A percentile compares a stretch with the other conserved stretches of the same genome.
phyloP scores from a whole-genome alignment of 2,329 filamentous ascomycete genomes.

The Aspergillus sp. region DNA sequence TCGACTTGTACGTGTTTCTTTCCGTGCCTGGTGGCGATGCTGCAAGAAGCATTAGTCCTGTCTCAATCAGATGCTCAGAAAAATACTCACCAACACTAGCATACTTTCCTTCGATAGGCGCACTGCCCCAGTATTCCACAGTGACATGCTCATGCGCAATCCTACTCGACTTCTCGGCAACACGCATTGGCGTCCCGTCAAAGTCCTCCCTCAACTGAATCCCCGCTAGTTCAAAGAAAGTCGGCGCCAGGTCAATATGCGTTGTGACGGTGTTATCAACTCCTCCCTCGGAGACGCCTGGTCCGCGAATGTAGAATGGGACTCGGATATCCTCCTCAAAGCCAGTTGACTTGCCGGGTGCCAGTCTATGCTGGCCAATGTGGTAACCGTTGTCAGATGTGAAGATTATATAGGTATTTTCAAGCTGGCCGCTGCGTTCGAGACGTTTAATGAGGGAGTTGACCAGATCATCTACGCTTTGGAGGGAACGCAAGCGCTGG shows the following conservation, averaged over 20 bases:
- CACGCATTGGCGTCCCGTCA: conserved; percentile 45
- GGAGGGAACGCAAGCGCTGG: conserved; percentile 37
- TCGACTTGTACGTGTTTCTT: conserved; percentile 29
- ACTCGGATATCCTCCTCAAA: conserved; percentile 51
- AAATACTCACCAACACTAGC: too few species aligned
- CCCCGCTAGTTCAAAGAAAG: conserved; percentile 39
- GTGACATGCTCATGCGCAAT: conserved; percentile 45
- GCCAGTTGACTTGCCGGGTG: conserved; percentile 46
- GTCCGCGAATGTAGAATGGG: conserved; percentile 49
- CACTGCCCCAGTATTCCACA: conserved; percentile 47
- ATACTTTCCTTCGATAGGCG: conserved; percentile 11
- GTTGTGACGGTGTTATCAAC: conserved; percentile 41
- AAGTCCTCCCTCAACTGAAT: conserved; percentile 38
- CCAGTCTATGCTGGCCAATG: conserved; percentile 47
- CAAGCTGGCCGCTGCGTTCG: conserved; percentile 27
- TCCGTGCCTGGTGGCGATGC: too few species aligned
- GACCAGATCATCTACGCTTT: conserved; percentile 45
- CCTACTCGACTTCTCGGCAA: conserved; percentile 14
- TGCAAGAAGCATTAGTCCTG: too few species aligned
- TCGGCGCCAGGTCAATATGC: conserved; percentile 55
- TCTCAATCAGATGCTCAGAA: too few species aligned
- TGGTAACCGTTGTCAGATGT: conserved; percentile 52
- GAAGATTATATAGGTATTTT: conserved; percentile 49
- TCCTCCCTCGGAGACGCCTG: conserved; percentile 38
- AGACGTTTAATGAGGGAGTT: conserved; percentile 32